Base-by-base conservation (phyloP, 306 rosid genomes). In the Prunus campanulata region DNA sequence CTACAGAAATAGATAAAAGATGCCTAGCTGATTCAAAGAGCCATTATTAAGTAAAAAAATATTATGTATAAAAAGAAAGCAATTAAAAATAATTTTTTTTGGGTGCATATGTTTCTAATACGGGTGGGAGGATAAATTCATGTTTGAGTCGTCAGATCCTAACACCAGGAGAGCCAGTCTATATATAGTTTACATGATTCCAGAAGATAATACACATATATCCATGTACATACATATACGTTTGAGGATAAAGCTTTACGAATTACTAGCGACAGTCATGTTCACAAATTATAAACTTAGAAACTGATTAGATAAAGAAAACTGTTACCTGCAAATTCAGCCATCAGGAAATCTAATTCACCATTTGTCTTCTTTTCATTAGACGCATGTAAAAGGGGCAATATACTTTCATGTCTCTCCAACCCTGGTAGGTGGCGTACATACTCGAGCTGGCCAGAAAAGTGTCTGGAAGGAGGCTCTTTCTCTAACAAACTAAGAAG, bases 401-500 rank as follows among this genome's bases (percentile, higher is more conserved):
- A 88, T 78, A 92, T 92, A 82, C 93, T 92, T 88, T 96, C 98
- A 86, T 96, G 99, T 78, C 93, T 92, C 77, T 96, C 99, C 83
- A 92, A 86, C 42, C 96, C 98, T 42, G 99, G 84, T 54, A 91
- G 81, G 80, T 95, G 96, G 81, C 89, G 93, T 55, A 92, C 91
- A 87, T 89, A 92, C 81, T 95, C 99, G 15, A 95, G 98, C 88
- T 92, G 99, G 79, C 97, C 99, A 71, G 99, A 95, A 55, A 89
- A 85, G 77, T 86, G 99, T 73, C 99, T 85, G 56, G 99, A 96
- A 70, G 93, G 97, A 13, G 97, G 97, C 77, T 95, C 99, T 84
- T 95, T 95, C 35, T 96, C 99, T 87, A 96, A 83, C 84, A 96
- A 82, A 87, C 99, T 96, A 73, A 96, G 97, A 87, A 96, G 98